Evolutionary conservation across 2,329 filamentous ascomycete species (phyloP).

Genomic region (Neonectria punicea): DNA sequence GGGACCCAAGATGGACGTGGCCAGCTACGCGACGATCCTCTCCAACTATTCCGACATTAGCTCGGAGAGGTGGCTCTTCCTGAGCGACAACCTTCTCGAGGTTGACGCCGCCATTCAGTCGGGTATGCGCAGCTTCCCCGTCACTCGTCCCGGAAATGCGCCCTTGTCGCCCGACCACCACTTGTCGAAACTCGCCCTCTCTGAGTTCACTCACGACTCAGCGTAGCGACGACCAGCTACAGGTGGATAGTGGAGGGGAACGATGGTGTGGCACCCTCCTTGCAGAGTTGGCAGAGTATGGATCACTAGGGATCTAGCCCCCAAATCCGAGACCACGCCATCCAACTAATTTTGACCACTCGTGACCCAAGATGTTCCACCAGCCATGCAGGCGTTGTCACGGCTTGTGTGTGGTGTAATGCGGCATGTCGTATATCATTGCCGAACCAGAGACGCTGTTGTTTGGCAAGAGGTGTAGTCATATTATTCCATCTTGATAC

Average conservation of each 20-base stretch:
- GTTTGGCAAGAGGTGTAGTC: slow-evolving; percentile 28
- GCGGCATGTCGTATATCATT: slow-evolving; percentile 15
- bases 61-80: slow-evolving; percentile 73
- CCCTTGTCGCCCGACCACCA: slow-evolving; percentile 63
- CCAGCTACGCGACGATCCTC: slow-evolving; percentile 75
- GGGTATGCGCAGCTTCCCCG: slow-evolving; percentile 71
- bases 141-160: slow-evolving; percentile 77
- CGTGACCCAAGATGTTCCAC: slow-evolving; percentile 32
- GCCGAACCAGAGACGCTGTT: slow-evolving; percentile 11
- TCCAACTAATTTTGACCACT: slow-evolving; percentile 37
- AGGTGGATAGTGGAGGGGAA: slow-evolving; percentile 34
- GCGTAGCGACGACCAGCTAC: slow-evolving; percentile 34
- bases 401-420: slow-evolving; percentile 34
- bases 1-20: slow-evolving; percentile 74
- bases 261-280: slow-evolving; percentile 34
- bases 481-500: slow-evolving; percentile 19
- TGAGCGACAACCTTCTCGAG: slow-evolving; percentile 82
- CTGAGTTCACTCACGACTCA: slow-evolving; percentile 47
- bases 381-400: slow-evolving; percentile 35
- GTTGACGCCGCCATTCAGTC: slow-evolving; percentile 70
- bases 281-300: slow-evolving; percentile 39
- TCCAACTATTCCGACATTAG: slow-evolving; percentile 54
- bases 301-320: slow-evolving; percentile 40
- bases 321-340: slow-evolving; percentile 37
- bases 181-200: slow-evolving; percentile 48